Conservation (phyloP, 805 yeast genomes). For the Hemisphaericaspora nanyangensis region DNA sequence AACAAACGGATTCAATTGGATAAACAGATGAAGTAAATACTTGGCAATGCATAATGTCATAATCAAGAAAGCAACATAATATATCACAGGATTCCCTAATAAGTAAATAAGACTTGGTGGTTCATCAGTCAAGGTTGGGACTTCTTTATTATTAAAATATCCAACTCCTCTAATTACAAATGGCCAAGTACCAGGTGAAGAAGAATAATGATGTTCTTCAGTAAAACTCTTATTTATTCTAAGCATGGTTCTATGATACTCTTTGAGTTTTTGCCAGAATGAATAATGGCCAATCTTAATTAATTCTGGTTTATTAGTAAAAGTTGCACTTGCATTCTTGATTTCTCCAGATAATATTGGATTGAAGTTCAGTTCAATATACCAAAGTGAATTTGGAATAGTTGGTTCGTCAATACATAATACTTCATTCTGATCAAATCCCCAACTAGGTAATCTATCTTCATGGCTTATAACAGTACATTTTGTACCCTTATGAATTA, state of each 20-base stretch:
- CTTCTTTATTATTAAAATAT: constrained; percentile 44
- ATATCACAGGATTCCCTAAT: constrained; percentile 61
- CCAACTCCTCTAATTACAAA: constrained; percentile 53
- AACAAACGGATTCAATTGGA: constrained; percentile 29
- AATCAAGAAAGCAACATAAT: constrained; percentile 42
- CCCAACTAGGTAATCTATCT: constrained; percentile 79
- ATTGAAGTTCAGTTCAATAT: constrained; percentile 61
- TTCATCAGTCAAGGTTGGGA: constrained; percentile 19
- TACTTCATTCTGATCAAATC: constrained; percentile 80
- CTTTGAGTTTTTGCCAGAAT: constrained; percentile 50
- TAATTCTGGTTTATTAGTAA: constrained; percentile 14
- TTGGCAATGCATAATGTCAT: constrained; percentile 23
- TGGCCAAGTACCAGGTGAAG: constrained; percentile 65
- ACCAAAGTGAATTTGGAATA: constrained; percentile 66
- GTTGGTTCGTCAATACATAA: constrained; percentile 77
- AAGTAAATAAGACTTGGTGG: constrained; percentile 45
- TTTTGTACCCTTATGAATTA: constrained; percentile 60
- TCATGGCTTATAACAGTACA: constrained; percentile 77
- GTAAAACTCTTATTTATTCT: constrained; percentile 44
- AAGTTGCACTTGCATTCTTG: constrained; percentile 13
- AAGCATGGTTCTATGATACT: constrained; percentile 57
- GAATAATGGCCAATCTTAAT: constrained; percentile 22
- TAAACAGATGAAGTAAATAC: constrained; percentile 17
- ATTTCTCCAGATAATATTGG: no score
- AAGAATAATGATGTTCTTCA: constrained; percentile 46